Percentiles rank a stretch among this genome's conserved stretches.
Evolutionary conservation across 1,139 yeast genomes (phyloP).

Genomic region (Lodderomyces jiufengensis): DNA sequence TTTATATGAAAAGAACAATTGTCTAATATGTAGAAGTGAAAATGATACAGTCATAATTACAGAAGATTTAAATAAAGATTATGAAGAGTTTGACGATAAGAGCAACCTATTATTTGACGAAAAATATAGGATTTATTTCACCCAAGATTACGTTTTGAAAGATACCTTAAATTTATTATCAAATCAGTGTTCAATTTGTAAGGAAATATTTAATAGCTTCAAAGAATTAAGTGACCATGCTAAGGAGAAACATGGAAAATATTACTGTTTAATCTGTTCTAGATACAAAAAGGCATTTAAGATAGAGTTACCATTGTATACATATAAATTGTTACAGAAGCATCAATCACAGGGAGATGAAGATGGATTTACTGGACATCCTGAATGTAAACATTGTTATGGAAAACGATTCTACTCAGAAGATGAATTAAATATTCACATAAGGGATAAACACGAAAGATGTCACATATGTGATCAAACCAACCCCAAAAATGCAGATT

Average conservation of each 20-base stretch:
- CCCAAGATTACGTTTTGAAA: constrained; percentile 38
- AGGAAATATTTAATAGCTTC: constrained; percentile 41
- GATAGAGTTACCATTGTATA: constrained; percentile 61
- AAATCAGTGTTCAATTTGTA: constrained; percentile 58
- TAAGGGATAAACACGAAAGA: constrained; percentile 81
- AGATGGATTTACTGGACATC: constrained; percentile 84
- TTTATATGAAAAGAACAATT: constrained; percentile 64
- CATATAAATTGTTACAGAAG: constrained; percentile 56
- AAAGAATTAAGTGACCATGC: constrained; percentile 65
- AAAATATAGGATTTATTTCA: constrained; percentile 50
- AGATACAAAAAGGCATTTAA: constrained; percentile 74
- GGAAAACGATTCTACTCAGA: constrained; percentile 78
- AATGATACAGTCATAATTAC: constrained; percentile 59
- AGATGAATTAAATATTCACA: constrained; percentile 80
- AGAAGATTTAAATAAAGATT: constrained; percentile 34
- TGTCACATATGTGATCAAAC: constrained; percentile 87
- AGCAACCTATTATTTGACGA: constrained; percentile 50
- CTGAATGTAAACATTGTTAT: constrained; percentile 79
- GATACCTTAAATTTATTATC: constrained; percentile 52
- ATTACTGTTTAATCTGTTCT: constrained; percentile 73
- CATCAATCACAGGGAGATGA: constrained; percentile 73
- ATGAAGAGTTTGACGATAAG: constrained; percentile 41
- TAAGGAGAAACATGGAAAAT: constrained; percentile 55
- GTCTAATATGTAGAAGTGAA: constrained; percentile 82
- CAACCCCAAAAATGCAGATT: constrained; percentile 63